Base-by-base conservation (phyloP, 768 basidiomycete genomes). In the Boletus insuetus region DNA sequence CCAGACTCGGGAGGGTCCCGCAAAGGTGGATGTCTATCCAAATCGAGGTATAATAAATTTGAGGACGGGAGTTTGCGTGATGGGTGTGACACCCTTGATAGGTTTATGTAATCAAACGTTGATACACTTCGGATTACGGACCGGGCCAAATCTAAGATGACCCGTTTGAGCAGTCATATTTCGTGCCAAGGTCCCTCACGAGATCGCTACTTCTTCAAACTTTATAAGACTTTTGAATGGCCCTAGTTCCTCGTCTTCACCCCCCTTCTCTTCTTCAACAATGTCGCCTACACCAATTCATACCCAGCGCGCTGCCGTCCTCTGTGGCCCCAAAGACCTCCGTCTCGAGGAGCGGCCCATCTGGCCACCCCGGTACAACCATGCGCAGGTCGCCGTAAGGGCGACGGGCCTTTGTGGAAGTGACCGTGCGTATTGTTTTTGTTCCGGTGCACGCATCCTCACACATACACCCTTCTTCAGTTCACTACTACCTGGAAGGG, bases 391-490 rank as follows among this genome's bases (percentile, higher is more conserved):
- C 68, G 79, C 82, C 55, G 78, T 96, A 58, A 77, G 79, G 53
- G 77, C 89, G 40, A 98, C 95, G 5, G 96, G 96, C 56, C 83
- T 98, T 50, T 98, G 95, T 64, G 95, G 95, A 55, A 85, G 83
- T 53, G 91, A 92, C 72, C 71, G 89, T 87, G 63, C 65, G 84
- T 79, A 29, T 47, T 48, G 31, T 42, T 31, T 31, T 49, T 35
- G 29, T 39, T 32, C 16, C 59, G 35, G 32, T 53, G 39, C 50
- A 24, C 14, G 12, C 19, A 12, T 42, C 41, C 29, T 51, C 35
- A 8, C 55, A 60, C 40, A 58, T 24, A 44, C 46, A 10, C 31
- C 14, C 26, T 57, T 41, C 22, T 34, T 22, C 63, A 95, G 93
- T 95, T 11, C 95, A 97, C 73, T 97, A 98, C 75, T 97, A 89